phyloP scores from a whole-genome alignment of 2,329 filamentous ascomycete species.

The Colletotrichum zoysiae region DNA sequence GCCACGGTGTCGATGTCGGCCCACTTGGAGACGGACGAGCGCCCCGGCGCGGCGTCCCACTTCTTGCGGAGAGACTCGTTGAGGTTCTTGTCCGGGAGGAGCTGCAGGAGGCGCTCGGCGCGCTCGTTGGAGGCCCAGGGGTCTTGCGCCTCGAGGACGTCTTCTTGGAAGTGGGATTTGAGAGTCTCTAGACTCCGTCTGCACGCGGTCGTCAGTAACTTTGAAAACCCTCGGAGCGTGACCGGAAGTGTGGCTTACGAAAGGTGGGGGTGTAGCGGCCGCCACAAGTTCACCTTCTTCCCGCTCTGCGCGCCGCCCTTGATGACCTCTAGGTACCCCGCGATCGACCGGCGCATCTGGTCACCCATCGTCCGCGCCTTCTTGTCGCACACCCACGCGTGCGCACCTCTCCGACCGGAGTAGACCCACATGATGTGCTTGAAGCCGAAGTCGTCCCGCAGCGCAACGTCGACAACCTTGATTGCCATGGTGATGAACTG shows the following conservation, averaged over 20 bases:
- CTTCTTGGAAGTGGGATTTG: slow-evolving; percentile 84
- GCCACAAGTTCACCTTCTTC: slow-evolving; percentile 85
- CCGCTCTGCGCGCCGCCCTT: slow-evolving; percentile 86
- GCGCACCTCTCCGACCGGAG: slow-evolving; percentile 93
- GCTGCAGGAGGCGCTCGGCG: slow-evolving; percentile 81
- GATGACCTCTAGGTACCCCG: slow-evolving; percentile 91
- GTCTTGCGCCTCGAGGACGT: slow-evolving; percentile 87
- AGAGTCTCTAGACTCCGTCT: slow-evolving; percentile 88
- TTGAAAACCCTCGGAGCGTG: neutral
- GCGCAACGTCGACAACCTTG: slow-evolving; percentile 87
- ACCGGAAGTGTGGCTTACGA: slow-evolving; percentile 61
- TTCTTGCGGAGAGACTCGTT: slow-evolving; percentile 86
- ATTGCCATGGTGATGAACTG: slow-evolving; percentile 98
- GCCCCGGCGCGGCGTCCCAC: slow-evolving; percentile 86
- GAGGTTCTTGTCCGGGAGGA: slow-evolving; percentile 84
- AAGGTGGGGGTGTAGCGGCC: slow-evolving; percentile 92
- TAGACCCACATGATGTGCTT: slow-evolving; percentile 99
- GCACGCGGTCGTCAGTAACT: slow-evolving; percentile 35
- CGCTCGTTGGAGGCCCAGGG: slow-evolving; percentile 81
- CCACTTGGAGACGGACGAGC: slow-evolving; percentile 87
- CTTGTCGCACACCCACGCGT: slow-evolving; percentile 98
- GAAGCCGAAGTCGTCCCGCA: slow-evolving; percentile 96
- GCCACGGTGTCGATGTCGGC: slow-evolving; percentile 91
- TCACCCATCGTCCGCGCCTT: slow-evolving; percentile 88
- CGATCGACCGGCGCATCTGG: slow-evolving; percentile 84